Evolutionary conservation across 2,329 filamentous ascomycete genomes (phyloP).

Genomic region (Graphilbum ipis-grandicollis): DNA sequence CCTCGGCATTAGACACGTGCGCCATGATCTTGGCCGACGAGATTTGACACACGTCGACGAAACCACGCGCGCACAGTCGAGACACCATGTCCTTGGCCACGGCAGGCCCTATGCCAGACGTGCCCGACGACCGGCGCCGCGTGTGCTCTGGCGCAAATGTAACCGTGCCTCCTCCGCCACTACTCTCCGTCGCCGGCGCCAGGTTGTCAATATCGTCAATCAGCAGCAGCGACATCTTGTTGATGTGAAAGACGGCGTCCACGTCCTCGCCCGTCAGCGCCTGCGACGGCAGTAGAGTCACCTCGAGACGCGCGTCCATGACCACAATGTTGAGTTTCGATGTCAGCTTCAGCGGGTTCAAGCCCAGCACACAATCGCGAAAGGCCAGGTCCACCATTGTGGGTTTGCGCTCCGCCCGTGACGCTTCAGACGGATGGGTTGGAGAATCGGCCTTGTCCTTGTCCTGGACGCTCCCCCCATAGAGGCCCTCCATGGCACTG

Average conservation of each 20-base stretch:
- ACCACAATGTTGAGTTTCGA: conserved; percentile 69
- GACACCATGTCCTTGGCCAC: conserved; percentile 32
- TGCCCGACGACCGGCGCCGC: conserved; percentile 3
- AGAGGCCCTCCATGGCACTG: conserved; percentile 19
- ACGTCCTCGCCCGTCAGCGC: conserved; percentile 43
- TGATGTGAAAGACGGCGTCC: conserved; percentile 48
- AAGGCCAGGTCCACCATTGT: conserved; percentile 59
- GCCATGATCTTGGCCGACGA: conserved; percentile 60
- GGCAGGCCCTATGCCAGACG: conserved; percentile 13
- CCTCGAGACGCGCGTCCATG: conserved; percentile 58
- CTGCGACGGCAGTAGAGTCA: conserved; percentile 49
- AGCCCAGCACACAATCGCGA: conserved; percentile 62
- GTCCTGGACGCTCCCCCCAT: conserved; percentile 10
- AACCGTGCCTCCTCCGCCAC: not conserved
- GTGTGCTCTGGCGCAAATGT: conserved; percentile 18
- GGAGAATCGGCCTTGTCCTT: not conserved
- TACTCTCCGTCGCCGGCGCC: conserved; percentile 15
- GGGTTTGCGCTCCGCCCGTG: conserved; percentile 24
- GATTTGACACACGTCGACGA: conserved; percentile 72
- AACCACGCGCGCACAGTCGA: conserved; percentile 49
- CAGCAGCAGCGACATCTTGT: conserved; percentile 67
- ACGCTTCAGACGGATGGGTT: fast-evolving
- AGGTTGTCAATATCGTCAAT: conserved; percentile 52
- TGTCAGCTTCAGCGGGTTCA: conserved; percentile 60
- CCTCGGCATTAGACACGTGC: conserved; percentile 25